Base-by-base conservation (phyloP, 305 asterid species). In the Plantago coronopus region DNA sequence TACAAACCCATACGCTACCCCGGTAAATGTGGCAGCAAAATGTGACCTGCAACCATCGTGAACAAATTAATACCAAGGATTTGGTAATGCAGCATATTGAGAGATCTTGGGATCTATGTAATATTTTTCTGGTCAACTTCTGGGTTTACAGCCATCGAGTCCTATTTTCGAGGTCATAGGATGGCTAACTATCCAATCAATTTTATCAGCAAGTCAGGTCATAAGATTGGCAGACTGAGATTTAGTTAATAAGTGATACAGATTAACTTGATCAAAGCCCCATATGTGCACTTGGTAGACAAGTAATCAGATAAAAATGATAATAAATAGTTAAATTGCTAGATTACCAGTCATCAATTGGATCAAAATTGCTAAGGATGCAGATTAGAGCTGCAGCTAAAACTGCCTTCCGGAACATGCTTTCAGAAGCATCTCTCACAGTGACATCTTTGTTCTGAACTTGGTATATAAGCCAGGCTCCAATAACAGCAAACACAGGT, bases 391-490 rank as follows among this genome's bases (percentile, higher is more conserved):
- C 79, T 42, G 84, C 78, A 49, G 79, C 79, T 62, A 80, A 68
- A 0, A 86, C 63, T 38, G 87, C 95, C 64, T 70, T 72, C 64
- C 43, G 77, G 23, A 79, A 73, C 82, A 82, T 69, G 64, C 72
- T 79, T 59, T 85, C 86, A 18, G 72, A 63, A 15, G 73, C 68
- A 58, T 77, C 83, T 42, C 68, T 81, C 40, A 75, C 71, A 40
- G 67, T 48, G 12, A 72, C 58, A 64, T 67, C 91, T 69, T 80
- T 77, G 81, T 79, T 82, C 58, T 76, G 96, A 57, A 78, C 62
- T 72, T 82, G 88, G 74, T 81, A 79, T 43, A 81, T 71, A 38
- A 89, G 83, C 94, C 90, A 89, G 48, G 96, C 95, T 44, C 95
- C 96, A 20, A 86, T 79, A 49, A 89, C 27, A 57, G 94, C 95